Evolutionary conservation across 78 protist species (phyloP).

Genomic region (Paulinella micropora): DNA sequence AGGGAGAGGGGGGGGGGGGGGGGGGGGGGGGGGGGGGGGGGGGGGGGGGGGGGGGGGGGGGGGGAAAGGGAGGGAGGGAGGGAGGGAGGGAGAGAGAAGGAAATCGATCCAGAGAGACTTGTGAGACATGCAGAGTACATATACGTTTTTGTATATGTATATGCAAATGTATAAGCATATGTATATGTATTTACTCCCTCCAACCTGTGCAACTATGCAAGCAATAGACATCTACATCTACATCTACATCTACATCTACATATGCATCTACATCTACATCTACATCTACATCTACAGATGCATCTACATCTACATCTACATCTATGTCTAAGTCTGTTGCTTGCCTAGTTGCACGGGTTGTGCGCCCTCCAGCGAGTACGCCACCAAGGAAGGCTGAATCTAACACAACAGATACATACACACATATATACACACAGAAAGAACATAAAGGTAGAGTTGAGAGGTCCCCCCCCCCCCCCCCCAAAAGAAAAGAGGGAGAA

Average conservation of each 20-base stretch:
- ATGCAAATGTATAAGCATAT: not conserved
- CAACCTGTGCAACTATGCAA: not conserved
- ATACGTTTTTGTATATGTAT: not conserved
- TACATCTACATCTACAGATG: not conserved
- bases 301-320: not conserved
- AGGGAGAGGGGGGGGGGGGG: not conserved
- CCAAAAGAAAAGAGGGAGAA: not conserved
- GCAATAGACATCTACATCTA: not conserved
- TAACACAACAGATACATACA: not conserved
- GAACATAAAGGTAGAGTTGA: too few species aligned
- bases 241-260: not conserved
- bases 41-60: not conserved
- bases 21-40: not conserved
- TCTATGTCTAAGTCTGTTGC: too few species aligned
- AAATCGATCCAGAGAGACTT: too few species aligned
- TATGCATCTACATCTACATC: not conserved
- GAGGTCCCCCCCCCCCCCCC: too few species aligned
- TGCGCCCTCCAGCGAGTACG: conserved; percentile 46
- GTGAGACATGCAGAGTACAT: too few species aligned
- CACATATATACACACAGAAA: not conserved
- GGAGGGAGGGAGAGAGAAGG: not conserved
- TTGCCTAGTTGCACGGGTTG: too few species aligned
- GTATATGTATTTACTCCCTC: not conserved
- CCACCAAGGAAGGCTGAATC: conserved; percentile 89
- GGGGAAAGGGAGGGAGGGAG: not conserved